These are phyloP conservation scores for Hibiscus tridactylites DNA, from an alignment of 345 rosid genomes.

Conservation along the genomic window DNA sequence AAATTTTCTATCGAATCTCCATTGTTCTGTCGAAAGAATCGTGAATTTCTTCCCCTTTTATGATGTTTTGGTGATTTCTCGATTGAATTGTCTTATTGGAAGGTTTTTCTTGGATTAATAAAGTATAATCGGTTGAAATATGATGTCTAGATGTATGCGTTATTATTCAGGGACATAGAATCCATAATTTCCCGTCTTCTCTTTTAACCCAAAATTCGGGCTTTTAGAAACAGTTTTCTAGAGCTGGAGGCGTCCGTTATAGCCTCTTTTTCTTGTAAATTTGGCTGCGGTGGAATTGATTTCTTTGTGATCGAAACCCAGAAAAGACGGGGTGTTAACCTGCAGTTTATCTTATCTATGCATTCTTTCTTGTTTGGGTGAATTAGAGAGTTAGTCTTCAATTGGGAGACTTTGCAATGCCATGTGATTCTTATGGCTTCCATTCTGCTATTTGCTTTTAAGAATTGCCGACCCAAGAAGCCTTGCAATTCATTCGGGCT, in stretches of 20 bases:
- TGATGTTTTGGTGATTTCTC: not conserved
- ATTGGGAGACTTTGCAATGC: not conserved
- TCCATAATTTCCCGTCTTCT: not conserved
- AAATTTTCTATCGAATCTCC: slow-evolving; percentile 1
- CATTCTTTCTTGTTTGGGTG: not conserved
- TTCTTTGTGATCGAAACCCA: not conserved
- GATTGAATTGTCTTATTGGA: not conserved
- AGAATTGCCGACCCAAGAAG: not conserved
- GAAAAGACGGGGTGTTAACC: not conserved
- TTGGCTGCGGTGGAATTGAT: not conserved
- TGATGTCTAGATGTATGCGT: not conserved
- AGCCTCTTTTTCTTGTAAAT: not conserved
- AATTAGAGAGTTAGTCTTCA: not conserved
- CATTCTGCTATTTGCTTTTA: not conserved
- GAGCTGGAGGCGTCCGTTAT: no score
- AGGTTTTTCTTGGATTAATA: not conserved
- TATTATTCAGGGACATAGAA: not conserved
- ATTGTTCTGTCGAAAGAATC: not conserved
- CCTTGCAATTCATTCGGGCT: not conserved
- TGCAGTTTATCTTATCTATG: not conserved
- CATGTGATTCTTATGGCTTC: not conserved
- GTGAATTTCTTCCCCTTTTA: not conserved
- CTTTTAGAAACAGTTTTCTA: not conserved
- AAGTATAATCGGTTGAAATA: not conserved
- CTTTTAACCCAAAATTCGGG: not conserved